A percentile compares a stretch with the other conserved stretches of the same genome.
Evolutionary conservation across 2,329 filamentous ascomycete species (phyloP).

Genomic region (Fusarium nygamai): DNA sequence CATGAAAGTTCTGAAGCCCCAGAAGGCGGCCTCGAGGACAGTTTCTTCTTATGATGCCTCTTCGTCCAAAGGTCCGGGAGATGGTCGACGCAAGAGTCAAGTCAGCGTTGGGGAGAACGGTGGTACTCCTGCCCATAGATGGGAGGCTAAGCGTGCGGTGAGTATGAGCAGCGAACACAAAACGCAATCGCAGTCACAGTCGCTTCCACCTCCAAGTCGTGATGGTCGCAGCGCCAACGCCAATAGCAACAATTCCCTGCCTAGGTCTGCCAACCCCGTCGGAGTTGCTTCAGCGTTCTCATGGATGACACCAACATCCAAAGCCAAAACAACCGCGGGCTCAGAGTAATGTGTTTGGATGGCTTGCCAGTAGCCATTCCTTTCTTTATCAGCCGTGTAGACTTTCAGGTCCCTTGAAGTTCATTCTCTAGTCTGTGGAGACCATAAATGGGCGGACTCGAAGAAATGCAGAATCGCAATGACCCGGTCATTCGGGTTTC

Average conservation of each 20-base stretch:
- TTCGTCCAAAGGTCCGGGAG: slow-evolving; percentile 56
- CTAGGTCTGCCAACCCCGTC: slow-evolving; percentile 79
- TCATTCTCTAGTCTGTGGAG: not conserved
- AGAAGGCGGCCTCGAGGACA: slow-evolving; percentile 69
- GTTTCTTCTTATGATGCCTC: slow-evolving; percentile 64
- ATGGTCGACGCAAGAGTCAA: slow-evolving; percentile 66
- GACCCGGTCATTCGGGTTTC: slow-evolving; percentile 5
- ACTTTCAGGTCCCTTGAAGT: not conserved
- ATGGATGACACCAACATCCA: slow-evolving; percentile 76
- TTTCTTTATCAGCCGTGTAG: slow-evolving; percentile 8
- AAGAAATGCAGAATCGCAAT: slow-evolving; percentile 34
- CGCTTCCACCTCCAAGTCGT: slow-evolving; percentile 45
- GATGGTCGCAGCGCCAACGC: slow-evolving; percentile 51
- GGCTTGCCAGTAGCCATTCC: not conserved
- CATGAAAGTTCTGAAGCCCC: slow-evolving; percentile 91
- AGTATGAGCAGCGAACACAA: slow-evolving; percentile 55
- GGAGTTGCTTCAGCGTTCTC: slow-evolving; percentile 94
- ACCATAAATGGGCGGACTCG: slow-evolving; percentile 4
- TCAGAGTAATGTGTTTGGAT: slow-evolving; percentile 24
- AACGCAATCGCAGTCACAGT: slow-evolving; percentile 43
- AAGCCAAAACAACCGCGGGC: slow-evolving; percentile 50
- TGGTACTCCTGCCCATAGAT: slow-evolving; percentile 51
- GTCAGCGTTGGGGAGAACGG: slow-evolving; percentile 48
- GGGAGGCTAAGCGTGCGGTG: slow-evolving; percentile 64
- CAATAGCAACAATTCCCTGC: slow-evolving; percentile 50